Evolutionary conservation across 805 yeast species (phyloP).

Genomic region (Pichia scutulata): DNA sequence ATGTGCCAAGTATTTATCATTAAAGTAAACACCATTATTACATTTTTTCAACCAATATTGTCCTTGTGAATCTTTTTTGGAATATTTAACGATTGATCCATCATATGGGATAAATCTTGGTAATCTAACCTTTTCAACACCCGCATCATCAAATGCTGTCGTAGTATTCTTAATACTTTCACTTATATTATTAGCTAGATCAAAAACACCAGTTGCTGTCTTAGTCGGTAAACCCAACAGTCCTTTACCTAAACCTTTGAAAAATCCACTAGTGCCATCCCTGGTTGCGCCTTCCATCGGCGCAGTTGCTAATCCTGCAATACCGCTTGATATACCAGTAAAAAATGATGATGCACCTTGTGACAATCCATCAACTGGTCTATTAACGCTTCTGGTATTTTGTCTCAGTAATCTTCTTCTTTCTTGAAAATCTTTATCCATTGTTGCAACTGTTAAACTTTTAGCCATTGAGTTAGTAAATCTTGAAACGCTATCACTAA

Average conservation of each 20-base stretch:
- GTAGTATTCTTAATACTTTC: slow-evolving; percentile 93
- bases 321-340: slow-evolving; percentile 80
- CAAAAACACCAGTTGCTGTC: slow-evolving; percentile 91
- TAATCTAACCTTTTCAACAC: slow-evolving; percentile 69
- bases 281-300: slow-evolving; percentile 86
- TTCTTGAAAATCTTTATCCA: slow-evolving; percentile 80
- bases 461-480: slow-evolving; percentile 92
- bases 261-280: slow-evolving; percentile 87
- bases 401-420: slow-evolving; percentile 70
- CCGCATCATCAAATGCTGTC: slow-evolving; percentile 75
- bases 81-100: slow-evolving; percentile 65
- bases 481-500: slow-evolving; percentile 88
- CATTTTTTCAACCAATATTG: slow-evolving; percentile 84
- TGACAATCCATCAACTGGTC: slow-evolving; percentile 77
- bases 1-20: slow-evolving; percentile 80
- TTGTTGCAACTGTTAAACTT: slow-evolving; percentile 84
- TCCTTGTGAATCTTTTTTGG: slow-evolving; percentile 84
- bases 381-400: slow-evolving; percentile 65
- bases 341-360: slow-evolving; percentile 84
- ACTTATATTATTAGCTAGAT: slow-evolving; percentile 83
- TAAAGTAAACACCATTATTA: slow-evolving; percentile 68
- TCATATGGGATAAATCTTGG: slow-evolving; percentile 72
- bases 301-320: slow-evolving; percentile 82
- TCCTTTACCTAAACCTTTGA: slow-evolving; percentile 92
- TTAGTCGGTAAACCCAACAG: slow-evolving; percentile 94